Base-by-base conservation (phyloP, 2,329 filamentous ascomycete genomes). In the Ceratocystiopsis minuta region DNA sequence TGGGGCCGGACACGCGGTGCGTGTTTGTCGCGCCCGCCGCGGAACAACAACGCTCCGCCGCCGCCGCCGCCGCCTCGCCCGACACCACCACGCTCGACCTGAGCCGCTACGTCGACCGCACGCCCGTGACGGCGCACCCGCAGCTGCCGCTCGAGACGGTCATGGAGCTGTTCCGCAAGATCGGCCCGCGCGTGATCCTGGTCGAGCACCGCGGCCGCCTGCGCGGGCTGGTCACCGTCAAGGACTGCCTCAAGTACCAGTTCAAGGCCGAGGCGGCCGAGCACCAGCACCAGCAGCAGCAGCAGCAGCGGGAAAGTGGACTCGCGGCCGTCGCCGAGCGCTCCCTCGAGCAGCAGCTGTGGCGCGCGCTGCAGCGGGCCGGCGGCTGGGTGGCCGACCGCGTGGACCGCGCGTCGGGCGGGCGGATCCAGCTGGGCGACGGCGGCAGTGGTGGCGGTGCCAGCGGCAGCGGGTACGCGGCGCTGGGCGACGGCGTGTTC, bases 81-180 rank as follows among this genome's bases (percentile, higher is more conserved):
- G 36, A n/a, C 37, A 16, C 47, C 3, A 66, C 69, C 7, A 67
- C 62, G 1, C 58, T 95, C 32, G 84, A 96, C 55, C 83, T 98
- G 50, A 80, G 78, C 51, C 77, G 81, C 38, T 96, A 88, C 54
- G 78, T 94, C 41, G 88, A 98, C 56, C 70, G 78, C 10, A 93
- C 87, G 0, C 90, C 90, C 0, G 74, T 98, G 2, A 82, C 86
- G 0, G 87, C 87, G 1, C 90, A 98, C 54, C 90, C 90, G 0
- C 77, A 85, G 2, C 73, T 96, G 1, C 82, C 88, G 0, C 74
- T 98, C 0, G 90, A 98, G 60, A 98, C 90, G 0, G 88, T 93
- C 31, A 95, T 98, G 86, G 90, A 98, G 55, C 68, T 98, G 12
- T 98, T 98, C 66, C 88, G 88, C 58, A 98, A 96, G 63, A 92